A percentile compares a stretch with the other conserved stretches of the same genome.
These are phyloP conservation scores for Boletus rubescentipes DNA, from an alignment of 768 basidiomycete genomes.

Conservation along the genomic window DNA sequence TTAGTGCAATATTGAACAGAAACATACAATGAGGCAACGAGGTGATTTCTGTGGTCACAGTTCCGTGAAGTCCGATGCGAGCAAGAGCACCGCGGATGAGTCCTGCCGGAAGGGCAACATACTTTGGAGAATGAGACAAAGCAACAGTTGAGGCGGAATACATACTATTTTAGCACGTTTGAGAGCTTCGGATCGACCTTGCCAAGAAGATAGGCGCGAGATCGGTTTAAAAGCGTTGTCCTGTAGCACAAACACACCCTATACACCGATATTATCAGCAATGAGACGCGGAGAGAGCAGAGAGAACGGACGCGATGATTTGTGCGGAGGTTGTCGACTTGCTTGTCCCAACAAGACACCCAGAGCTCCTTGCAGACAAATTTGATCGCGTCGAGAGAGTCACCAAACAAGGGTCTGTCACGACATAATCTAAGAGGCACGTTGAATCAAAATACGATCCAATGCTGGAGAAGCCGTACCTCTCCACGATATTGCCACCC, in stretches of 20 bases:
- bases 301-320: conserved; percentile 75
- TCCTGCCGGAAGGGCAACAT: conserved; percentile 79
- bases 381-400: conserved; percentile 89
- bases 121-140: conserved; percentile 42
- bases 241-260: conserved; percentile 84
- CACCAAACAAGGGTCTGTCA: conserved; percentile 70
- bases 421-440: conserved; percentile 59
- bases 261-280: neutral
- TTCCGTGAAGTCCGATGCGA: conserved; percentile 72
- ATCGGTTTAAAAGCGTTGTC: conserved; percentile 90
- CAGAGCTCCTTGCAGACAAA: conserved; percentile 98
- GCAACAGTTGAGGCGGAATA: neutral
- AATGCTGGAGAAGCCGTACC: conserved; percentile 41
- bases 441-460: neutral
- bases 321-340: conserved; percentile 84
- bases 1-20: neutral
- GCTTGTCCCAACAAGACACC: conserved; percentile 82
- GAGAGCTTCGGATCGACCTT: conserved; percentile 71
- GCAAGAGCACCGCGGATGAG: conserved; percentile 81
- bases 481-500: conserved; percentile 82
- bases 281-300: neutral
- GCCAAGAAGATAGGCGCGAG: conserved; percentile 75
- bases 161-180: conserved; percentile 70
- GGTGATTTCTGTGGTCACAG: conserved; percentile 63
- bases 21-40: conserved; percentile 81